phyloP scores from a whole-genome alignment of 2,329 filamentous ascomycete genomes.

The Cladorrhinum sp. region DNA sequence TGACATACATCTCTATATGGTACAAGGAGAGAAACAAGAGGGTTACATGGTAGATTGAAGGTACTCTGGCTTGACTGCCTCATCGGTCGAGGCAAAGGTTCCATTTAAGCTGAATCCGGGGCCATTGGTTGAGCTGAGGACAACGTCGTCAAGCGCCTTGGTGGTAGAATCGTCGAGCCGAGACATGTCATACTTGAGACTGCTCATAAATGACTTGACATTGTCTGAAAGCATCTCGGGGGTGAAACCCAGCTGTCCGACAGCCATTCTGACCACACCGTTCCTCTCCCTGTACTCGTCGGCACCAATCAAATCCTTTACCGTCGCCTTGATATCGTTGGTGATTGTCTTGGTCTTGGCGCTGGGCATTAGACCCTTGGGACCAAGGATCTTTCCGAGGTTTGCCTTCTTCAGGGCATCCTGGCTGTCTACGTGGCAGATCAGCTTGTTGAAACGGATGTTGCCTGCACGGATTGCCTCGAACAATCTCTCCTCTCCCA shows the following conservation, averaged over 20 bases:
- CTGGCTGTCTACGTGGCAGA: conserved; percentile 79
- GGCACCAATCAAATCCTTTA: conserved; percentile 79
- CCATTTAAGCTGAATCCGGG: conserved; percentile 87
- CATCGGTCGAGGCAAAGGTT: conserved; percentile 63
- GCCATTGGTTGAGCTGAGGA: conserved; percentile 82
- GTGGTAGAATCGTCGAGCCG: conserved; percentile 41
- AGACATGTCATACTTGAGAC: conserved; percentile 77
- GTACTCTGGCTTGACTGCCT: conserved; percentile 51
- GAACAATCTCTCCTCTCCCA: conserved; percentile 85
- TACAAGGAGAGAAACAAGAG: conserved; percentile 13
- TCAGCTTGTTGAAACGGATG: conserved; percentile 83
- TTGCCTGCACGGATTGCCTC: conserved; percentile 68
- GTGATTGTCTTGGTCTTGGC: conserved; percentile 86
- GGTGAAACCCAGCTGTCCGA: conserved; percentile 86
- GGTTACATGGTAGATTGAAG: conserved; percentile 55
- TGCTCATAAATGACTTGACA: conserved; percentile 70
- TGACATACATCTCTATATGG: conserved; percentile 22
- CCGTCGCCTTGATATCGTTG: conserved; percentile 68
- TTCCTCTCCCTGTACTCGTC: conserved; percentile 82
- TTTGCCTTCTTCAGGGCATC: conserved; percentile 76
- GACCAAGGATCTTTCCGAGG: conserved; percentile 78
- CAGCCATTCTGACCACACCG: conserved; percentile 82
- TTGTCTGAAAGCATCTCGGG: conserved; percentile 84
- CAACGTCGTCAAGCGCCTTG: conserved; percentile 72
- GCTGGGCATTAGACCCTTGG: conserved; percentile 89